These are phyloP conservation scores for Cymbidium sinense DNA, from an alignment of 106 monocot species.

Conservation along the genomic window DNA sequence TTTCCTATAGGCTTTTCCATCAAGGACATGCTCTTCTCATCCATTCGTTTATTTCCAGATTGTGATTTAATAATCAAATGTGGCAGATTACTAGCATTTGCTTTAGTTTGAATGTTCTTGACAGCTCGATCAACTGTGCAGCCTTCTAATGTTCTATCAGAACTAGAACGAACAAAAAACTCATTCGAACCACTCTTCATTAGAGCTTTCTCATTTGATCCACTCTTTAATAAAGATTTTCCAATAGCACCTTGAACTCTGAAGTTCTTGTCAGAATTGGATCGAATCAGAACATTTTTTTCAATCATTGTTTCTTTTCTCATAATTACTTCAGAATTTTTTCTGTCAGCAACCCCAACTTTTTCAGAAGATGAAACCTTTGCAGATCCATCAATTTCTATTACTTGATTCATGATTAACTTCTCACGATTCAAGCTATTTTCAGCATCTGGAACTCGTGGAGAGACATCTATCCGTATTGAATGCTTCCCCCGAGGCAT, in stretches of 20 bases:
- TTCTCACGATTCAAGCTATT: neutral
- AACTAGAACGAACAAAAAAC: neutral
- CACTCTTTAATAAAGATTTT: neutral
- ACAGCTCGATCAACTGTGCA: neutral
- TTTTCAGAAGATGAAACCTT: constrained; percentile 1
- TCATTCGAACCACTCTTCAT: neutral
- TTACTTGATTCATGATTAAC: neutral
- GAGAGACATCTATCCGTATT: neutral
- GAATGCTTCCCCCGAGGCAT: neutral
- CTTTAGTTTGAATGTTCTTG: constrained; percentile 2
- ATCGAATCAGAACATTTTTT: neutral
- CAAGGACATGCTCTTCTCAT: neutral
- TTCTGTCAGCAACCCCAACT: neutral
- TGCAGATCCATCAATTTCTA: neutral
- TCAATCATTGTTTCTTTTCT: neutral
- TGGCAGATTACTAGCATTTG: neutral
- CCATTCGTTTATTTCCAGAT: neutral
- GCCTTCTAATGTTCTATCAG: neutral
- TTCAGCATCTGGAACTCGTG: neutral
- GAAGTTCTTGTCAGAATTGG: neutral
- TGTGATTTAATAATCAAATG: neutral
- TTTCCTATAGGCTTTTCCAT: neutral
- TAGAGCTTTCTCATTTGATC: neutral
- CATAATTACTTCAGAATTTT: neutral
- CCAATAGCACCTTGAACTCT: neutral